A percentile compares a stretch with the other conserved stretches of the same genome.
phyloP scores from a whole-genome alignment of 2,329 filamentous ascomycete genomes.

The Ophiocordyceps camponoti-floridani region DNA sequence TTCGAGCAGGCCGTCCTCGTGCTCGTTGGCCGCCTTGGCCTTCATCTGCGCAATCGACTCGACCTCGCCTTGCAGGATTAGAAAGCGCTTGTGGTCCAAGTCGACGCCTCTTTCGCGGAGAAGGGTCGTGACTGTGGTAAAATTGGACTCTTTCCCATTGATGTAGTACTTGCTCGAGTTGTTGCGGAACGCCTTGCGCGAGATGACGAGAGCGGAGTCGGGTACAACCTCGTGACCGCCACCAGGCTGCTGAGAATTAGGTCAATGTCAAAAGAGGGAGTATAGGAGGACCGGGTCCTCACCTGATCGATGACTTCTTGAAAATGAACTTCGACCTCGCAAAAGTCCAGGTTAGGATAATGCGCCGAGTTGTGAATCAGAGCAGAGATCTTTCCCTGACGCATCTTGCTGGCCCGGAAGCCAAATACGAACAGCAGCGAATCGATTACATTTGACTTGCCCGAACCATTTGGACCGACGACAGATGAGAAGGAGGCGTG shows the following conservation, averaged over 20 bases:
- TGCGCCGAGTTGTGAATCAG: conserved; percentile 93
- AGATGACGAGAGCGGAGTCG: conserved; percentile 72
- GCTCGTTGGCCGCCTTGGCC: conserved; percentile 81
- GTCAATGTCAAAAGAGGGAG: conserved; percentile 10
- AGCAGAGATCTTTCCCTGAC: conserved; percentile 94
- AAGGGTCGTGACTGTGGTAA: conserved; percentile 76
- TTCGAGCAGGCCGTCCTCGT: conserved; percentile 88
- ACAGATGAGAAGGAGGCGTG: conserved; percentile 96
- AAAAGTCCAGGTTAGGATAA: conserved; percentile 69
- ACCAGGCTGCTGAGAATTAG: conserved; percentile 29
- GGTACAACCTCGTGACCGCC: conserved; percentile 64
- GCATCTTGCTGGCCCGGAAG: conserved; percentile 97
- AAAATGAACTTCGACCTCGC: conserved; percentile 94
- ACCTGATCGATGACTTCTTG: conserved; percentile 81
- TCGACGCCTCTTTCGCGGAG: conserved; percentile 81
- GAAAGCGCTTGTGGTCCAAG: conserved; percentile 91
- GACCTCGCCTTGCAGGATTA: conserved; percentile 94
- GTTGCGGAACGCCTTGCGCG: conserved; percentile 88
- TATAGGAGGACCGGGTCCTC: conserved; percentile 8
- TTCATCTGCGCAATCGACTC: conserved; percentile 99
- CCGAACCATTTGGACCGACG: conserved; percentile 92
- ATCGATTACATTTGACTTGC: conserved; percentile 98
- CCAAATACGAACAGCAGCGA: conserved; percentile 97
- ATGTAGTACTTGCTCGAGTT: conserved; percentile 98
- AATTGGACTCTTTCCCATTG: conserved; percentile 75